phyloP scores from a whole-genome alignment of 2,329 filamentous ascomycete species.

The Alternaria incomplexa region DNA sequence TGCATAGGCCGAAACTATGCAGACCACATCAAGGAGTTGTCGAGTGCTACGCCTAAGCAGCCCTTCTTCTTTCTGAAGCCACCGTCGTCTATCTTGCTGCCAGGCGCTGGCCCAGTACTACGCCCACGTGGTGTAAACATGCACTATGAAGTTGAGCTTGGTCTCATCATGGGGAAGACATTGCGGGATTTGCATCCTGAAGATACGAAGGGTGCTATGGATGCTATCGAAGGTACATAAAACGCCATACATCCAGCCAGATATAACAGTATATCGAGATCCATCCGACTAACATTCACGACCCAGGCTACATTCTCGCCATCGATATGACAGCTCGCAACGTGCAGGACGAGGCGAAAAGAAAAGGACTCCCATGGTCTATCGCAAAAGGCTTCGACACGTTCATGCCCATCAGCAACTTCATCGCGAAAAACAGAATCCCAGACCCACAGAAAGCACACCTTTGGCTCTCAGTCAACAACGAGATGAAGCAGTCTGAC shows the following conservation, averaged over 20 bases:
- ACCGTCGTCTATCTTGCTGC: conserved; percentile 80
- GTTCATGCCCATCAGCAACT: conserved; percentile 84
- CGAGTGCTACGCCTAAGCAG: conserved; percentile 85
- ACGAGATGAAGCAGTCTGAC: conserved; percentile 77
- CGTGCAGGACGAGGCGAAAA: conserved; percentile 94
- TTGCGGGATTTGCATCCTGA: conserved; percentile 75
- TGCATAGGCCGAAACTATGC: conserved; percentile 98
- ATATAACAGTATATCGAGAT: neutral
- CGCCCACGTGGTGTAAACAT: conserved; percentile 82
- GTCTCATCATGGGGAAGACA: conserved; percentile 82
- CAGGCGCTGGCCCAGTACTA: conserved; percentile 78
- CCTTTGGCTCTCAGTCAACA: conserved; percentile 85
- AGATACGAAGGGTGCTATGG: conserved; percentile 78
- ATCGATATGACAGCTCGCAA: conserved; percentile 99
- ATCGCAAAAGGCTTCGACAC: conserved; percentile 99
- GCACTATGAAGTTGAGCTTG: conserved; percentile 96
- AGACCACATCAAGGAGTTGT: conserved; percentile 92
- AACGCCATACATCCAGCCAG: neutral
- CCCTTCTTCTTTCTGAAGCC: conserved; percentile 99
- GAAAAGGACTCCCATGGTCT: conserved; percentile 93
- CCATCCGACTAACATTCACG: neutral
- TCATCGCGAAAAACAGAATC: conserved; percentile 81
- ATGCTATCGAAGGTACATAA: conserved; percentile 77
- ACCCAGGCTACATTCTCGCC: conserved; percentile 78
- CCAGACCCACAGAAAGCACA: conserved; percentile 87